These are phyloP conservation scores for Gynochthodes officinalis DNA, from an alignment of 257 asterid species.

Conservation along the genomic window DNA sequence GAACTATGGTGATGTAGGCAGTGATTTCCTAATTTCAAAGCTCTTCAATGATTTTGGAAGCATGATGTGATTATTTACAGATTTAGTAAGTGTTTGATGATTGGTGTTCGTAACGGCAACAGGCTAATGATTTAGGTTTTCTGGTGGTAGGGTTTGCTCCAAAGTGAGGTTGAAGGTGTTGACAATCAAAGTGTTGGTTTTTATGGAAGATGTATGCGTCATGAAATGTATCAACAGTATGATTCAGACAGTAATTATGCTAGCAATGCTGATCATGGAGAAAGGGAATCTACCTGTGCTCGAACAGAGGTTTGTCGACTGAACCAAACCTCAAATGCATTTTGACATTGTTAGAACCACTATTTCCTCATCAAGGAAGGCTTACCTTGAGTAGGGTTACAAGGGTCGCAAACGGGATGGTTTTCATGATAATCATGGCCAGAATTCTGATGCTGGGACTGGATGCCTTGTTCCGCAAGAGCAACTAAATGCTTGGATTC, in stretches of 20 bases:
- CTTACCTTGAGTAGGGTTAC: conserved; percentile 45
- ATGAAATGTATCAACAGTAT: conserved; percentile 19
- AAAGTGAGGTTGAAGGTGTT: conserved; percentile 38
- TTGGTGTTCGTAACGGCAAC: neutral
- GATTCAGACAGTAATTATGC: conserved; percentile 28
- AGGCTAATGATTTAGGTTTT: neutral
- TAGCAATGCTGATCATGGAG: conserved; percentile 18
- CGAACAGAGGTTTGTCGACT: conserved; percentile 53
- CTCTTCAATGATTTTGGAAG: too few species aligned
- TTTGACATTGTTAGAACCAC: neutral
- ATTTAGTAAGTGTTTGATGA: too few species aligned
- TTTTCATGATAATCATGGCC: conserved; percentile 29
- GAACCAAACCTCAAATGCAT: conserved; percentile 1
- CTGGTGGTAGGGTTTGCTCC: conserved; percentile 36
- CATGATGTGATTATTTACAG: neutral
- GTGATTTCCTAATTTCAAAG: neutral
- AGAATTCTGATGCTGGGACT: conserved; percentile 26
- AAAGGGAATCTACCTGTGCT: conserved; percentile 39
- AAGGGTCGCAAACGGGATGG: conserved; percentile 50
- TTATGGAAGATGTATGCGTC: conserved; percentile 32
- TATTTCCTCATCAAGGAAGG: conserved; percentile 5
- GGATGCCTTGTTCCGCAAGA: conserved; percentile 62
- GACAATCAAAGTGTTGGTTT: conserved; percentile 27
- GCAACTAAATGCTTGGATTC: conserved; percentile 67
- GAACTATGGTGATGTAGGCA: neutral